These are phyloP conservation scores for Fusarium palustre DNA, from an alignment of 2,329 filamentous ascomycete genomes.

Conservation along the genomic window DNA sequence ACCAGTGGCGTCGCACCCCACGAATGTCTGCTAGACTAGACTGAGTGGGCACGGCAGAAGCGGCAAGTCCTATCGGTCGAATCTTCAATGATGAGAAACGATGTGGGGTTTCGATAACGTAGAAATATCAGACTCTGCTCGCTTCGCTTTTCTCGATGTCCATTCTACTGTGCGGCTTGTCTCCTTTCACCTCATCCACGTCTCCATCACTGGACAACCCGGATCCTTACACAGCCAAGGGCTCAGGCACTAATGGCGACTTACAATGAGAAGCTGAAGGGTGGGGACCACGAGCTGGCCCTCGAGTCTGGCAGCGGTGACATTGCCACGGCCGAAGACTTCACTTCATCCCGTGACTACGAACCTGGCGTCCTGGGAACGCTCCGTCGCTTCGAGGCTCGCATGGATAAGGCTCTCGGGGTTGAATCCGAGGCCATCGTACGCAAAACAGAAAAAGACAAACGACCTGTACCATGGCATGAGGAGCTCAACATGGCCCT, in stretches of 20 bases:
- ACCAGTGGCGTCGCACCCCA: neutral
- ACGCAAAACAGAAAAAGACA: conserved; percentile 14
- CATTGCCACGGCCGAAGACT: neutral
- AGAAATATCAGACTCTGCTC: conserved; percentile 6
- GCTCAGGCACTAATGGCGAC: neutral
- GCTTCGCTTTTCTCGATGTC: neutral
- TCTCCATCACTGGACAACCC: neutral
- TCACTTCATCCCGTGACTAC: neutral
- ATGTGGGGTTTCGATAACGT: conserved; percentile 3
- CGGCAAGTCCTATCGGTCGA: conserved; percentile 6
- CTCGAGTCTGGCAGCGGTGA: conserved; percentile 16
- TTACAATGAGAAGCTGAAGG: conserved; percentile 14
- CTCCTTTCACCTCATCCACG: neutral
- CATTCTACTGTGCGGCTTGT: neutral
- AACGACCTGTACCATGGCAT: conserved; percentile 4
- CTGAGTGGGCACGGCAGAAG: conserved; percentile 12
- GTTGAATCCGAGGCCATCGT: conserved; percentile 14
- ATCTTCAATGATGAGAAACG: neutral
- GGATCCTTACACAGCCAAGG: neutral
- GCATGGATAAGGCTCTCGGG: conserved; percentile 7
- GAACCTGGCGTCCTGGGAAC: neutral
- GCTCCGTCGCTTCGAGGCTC: conserved; percentile 14
- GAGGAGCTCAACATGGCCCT: conserved; percentile 19
- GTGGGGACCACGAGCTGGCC: conserved; percentile 2
- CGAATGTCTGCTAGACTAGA: too few relatives aligned